Evolutionary conservation across 2,329 filamentous ascomycete genomes (phyloP).

Genomic region (Sclerotinia trifoliorum): DNA sequence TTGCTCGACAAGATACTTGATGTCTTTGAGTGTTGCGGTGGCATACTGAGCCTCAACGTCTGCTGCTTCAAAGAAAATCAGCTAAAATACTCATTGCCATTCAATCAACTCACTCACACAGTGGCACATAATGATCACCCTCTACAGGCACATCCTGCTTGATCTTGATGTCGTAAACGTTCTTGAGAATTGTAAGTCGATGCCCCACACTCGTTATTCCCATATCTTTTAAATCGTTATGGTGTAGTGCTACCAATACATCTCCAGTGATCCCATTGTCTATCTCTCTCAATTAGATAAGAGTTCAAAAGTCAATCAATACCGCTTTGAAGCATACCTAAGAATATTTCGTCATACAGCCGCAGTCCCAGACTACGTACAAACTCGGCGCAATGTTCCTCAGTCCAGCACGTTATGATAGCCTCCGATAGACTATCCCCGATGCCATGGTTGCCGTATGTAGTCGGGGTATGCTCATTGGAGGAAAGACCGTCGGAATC

Average conservation of each 20-base stretch:
- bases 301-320: not conserved
- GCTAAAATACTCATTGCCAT: not conserved
- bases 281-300: slow-evolving; percentile 42
- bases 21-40: slow-evolving; percentile 87
- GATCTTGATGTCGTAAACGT: slow-evolving; percentile 93
- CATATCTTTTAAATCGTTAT: slow-evolving; percentile 94
- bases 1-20: slow-evolving; percentile 85
- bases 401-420: slow-evolving; percentile 76
- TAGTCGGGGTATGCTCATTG: slow-evolving; percentile 74
- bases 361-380: slow-evolving; percentile 74
- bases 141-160: slow-evolving; percentile 90
- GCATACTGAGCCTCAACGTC: slow-evolving; percentile 84
- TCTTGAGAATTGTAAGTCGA: slow-evolving; percentile 90
- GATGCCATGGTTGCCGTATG: slow-evolving; percentile 65
- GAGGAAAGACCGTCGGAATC: slow-evolving; percentile 68
- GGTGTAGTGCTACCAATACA: slow-evolving; percentile 80
- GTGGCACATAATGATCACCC: slow-evolving; percentile 87
- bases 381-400: slow-evolving; percentile 88
- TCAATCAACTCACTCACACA: slow-evolving; percentile 62
- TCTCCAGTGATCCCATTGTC: slow-evolving; percentile 95
- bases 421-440: slow-evolving; percentile 69
- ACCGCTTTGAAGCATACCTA: slow-evolving; percentile 58
- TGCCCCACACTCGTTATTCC: slow-evolving; percentile 91
- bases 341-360: slow-evolving; percentile 79
- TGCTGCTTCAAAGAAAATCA: slow-evolving; percentile 60